These are phyloP conservation scores for Curvularia sp. DNA, from an alignment of 2,329 filamentous ascomycete genomes.

Conservation along the genomic window DNA sequence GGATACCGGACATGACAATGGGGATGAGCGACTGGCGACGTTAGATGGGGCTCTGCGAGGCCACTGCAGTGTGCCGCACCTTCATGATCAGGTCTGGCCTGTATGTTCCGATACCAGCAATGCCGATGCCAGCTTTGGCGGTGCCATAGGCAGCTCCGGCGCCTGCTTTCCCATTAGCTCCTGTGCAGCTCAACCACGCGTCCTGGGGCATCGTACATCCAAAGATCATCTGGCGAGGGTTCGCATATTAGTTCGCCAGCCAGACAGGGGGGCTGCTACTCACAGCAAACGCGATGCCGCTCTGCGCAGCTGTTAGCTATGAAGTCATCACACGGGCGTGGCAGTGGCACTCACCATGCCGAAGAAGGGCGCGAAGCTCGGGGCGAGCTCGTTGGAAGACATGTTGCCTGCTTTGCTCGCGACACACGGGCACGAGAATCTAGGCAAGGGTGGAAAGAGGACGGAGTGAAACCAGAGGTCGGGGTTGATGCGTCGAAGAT, in stretches of 20 bases:
- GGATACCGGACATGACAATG: constrained; percentile 98
- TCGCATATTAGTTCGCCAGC: constrained; percentile 34
- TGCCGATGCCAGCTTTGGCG: constrained; percentile 87
- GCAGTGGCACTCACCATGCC: constrained; percentile 73
- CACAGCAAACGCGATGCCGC: constrained; percentile 75
- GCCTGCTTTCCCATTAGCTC: constrained; percentile 54
- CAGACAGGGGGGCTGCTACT: constrained; percentile 32
- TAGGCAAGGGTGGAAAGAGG: constrained; percentile 7
- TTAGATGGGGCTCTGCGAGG: constrained; percentile 29
- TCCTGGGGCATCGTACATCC: constrained; percentile 67
- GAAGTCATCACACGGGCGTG: constrained; percentile 26
- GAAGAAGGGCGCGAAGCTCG: constrained; percentile 86
- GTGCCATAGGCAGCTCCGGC: constrained; percentile 85
- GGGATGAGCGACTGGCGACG: constrained; percentile 76
- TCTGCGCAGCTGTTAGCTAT: constrained; percentile 60
- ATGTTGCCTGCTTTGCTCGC: constrained; percentile 22
- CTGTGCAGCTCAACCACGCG: constrained; percentile 5
- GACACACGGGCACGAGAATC: background rate
- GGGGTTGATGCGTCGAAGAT: constrained; percentile 18
- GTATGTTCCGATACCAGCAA: constrained; percentile 84
- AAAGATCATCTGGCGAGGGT: constrained; percentile 70
- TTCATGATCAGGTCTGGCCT: constrained; percentile 91
- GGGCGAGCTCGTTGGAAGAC: constrained; percentile 55
- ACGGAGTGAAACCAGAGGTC: constrained; percentile 4
- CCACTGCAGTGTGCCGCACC: constrained; percentile 55